Conservation (phyloP, 2,329 filamentous ascomycete genomes). For the Alternaria tenuissima region DNA sequence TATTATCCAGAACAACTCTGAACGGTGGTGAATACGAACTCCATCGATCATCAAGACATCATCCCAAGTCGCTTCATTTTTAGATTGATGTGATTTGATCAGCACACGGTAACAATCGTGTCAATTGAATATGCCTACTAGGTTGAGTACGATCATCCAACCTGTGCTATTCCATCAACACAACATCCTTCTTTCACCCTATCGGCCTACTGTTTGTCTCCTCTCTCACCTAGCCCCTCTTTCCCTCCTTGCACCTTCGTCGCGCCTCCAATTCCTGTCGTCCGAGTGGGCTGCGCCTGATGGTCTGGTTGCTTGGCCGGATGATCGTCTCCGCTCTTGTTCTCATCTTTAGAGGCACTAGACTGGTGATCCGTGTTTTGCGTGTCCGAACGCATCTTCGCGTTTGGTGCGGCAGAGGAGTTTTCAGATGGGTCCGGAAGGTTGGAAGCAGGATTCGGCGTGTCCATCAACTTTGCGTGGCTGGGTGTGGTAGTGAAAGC, state of each 20-base stretch:
- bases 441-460: constrained; percentile 27
- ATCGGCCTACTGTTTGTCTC: constrained; percentile 15
- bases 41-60: background rate
- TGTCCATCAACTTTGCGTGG: constrained; percentile 26
- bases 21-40: background rate
- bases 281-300: constrained; percentile 41
- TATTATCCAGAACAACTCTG: background rate
- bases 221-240: constrained; percentile 35
- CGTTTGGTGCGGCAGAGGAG: constrained; percentile 33
- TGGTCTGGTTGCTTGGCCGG: constrained; percentile 51
- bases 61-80: background rate
- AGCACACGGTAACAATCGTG: background rate
- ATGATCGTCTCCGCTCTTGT: constrained; percentile 44
- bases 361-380: constrained; percentile 44
- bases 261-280: constrained; percentile 45
- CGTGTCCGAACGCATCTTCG: constrained; percentile 32
- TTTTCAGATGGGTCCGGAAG: constrained; percentile 27
- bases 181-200: background rate
- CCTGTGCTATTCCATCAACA: background rate
- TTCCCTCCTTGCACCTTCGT: constrained; percentile 46
- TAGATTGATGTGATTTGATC: background rate
- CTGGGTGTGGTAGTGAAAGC: constrained; percentile 19
- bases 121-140: background rate
- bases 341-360: constrained; percentile 38
- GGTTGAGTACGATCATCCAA: background rate